Evolutionary conservation across 805 yeast genomes (phyloP), one percentile per base, ranked within the genome.

Genomic region (Cyberlindnera petersonii): DNA sequence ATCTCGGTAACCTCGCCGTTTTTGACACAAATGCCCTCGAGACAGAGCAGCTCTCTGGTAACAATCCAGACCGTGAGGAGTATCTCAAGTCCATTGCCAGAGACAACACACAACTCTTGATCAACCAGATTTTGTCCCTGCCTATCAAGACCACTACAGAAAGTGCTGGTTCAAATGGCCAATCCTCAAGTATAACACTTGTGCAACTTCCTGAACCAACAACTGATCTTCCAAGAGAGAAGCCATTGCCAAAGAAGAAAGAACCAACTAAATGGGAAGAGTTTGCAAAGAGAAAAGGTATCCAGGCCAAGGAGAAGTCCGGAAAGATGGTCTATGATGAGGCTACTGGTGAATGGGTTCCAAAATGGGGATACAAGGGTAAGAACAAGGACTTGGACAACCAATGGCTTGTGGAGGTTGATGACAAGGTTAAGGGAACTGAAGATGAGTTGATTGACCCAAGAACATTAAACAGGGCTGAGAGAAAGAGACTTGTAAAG

Each of bases 341-440:
- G 63, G 93, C 75, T 23, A 66, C 76, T 22, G 89, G 91, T 36
- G 89, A 88, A 65, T 93, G 98, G 98, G 96, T 83, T 45, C 91
- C 95, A 54, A 91, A 88, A 65, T 93, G 98, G 98, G 99, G 99
- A 44, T 91, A 83, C 69, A 82, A 84, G 49, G 98, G 98, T 57
- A 78, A 79, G 65, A 93, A 93, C 65, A 91, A 93, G 67, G 77
- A 79, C 39, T 58, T 80, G 51, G 98, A 91, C 55, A 67, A 74
- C 56, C 97, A 93, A 64, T 93, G 98, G 98, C 72, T 87, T 58
- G 97, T 91, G 42, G 99, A 93, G 66, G 85, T 91, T 44, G 86
- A 86, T 43, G 94, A 85, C 37, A 74, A 80, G 51, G 80, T 72
- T 21, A 72, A 75, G 56, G 72, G 72, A 30, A 69, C 76, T 26